Evolutionary conservation across 1,284 basidiomycete species (phyloP).

Genomic region (Austroboletus niveus): DNA sequence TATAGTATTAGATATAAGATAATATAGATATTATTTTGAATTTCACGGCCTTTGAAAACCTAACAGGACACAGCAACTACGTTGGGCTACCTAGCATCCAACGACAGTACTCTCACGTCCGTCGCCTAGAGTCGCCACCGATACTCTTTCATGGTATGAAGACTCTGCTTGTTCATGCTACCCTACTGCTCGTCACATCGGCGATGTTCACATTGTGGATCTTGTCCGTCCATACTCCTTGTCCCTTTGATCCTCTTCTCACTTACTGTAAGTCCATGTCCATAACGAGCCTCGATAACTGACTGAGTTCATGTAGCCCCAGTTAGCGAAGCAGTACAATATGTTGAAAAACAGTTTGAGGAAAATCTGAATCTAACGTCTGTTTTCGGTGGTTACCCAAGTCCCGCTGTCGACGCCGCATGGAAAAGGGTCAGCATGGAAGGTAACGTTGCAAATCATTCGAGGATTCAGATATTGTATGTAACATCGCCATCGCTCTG

Average conservation of each 20-base stretch:
- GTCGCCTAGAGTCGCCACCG: neutral
- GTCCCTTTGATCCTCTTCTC: slow-evolving; percentile 1
- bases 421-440: neutral
- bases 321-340: neutral
- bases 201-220: neutral
- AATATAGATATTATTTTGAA: too few species aligned
- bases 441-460: neutral
- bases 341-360: slow-evolving; percentile 3
- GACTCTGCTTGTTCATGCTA: neutral
- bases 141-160: neutral
- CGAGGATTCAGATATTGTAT: neutral
- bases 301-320: neutral
- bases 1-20: too few species aligned
- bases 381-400: slow-evolving; percentile 1
- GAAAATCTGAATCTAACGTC: neutral
- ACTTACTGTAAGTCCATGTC: neutral
- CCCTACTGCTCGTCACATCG: neutral
- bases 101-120: neutral
- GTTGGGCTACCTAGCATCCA: too few species aligned
- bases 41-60: too few species aligned
- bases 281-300: neutral
- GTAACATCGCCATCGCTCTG: neutral
- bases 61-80: too few species aligned
- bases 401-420: neutral
- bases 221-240: neutral